A percentile compares a stretch with the other conserved stretches of the same genome.
Evolutionary conservation across 257 asterid species (phyloP).

Genomic region (Nicotiana sylvestris): DNA sequence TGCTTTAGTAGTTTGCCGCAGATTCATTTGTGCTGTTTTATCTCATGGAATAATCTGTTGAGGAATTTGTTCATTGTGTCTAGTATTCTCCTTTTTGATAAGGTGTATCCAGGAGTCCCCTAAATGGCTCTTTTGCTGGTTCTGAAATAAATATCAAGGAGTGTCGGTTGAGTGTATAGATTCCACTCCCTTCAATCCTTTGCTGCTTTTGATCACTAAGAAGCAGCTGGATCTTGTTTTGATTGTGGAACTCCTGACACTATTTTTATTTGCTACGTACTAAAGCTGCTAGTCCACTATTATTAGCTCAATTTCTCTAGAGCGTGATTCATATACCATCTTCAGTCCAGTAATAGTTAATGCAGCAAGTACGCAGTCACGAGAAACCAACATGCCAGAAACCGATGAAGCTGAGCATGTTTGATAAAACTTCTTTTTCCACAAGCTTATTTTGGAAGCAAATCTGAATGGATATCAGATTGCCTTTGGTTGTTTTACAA

Average conservation of each 20-base stretch:
- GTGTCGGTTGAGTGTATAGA: not conserved
- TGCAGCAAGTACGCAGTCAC: not conserved
- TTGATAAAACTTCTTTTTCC: not conserved
- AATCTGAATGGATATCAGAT: not conserved
- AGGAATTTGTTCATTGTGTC: slow-evolving; percentile 1
- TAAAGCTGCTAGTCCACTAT: not conserved
- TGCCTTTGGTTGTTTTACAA: not conserved
- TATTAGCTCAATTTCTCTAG: not conserved
- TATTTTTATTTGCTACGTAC: not conserved
- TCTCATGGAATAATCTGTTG: not conserved
- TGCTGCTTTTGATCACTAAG: not conserved
- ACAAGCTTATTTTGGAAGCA: not conserved
- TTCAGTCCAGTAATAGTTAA: not conserved
- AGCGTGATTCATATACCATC: not conserved
- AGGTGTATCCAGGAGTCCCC: not conserved
- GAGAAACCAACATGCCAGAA: not conserved
- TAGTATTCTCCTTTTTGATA: not conserved
- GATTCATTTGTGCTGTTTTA: not conserved
- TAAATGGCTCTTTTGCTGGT: slow-evolving; percentile 6
- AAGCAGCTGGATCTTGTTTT: not conserved
- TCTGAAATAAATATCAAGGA: not conserved
- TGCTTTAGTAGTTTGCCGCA: not conserved
- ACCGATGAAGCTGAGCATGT: not conserved
- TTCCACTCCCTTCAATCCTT: not conserved
- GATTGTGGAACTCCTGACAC: not conserved